Evolutionary conservation across 257 asterid genomes (phyloP), one percentile per base, ranked within the genome.

Genomic region (Echium plantagineum): DNA sequence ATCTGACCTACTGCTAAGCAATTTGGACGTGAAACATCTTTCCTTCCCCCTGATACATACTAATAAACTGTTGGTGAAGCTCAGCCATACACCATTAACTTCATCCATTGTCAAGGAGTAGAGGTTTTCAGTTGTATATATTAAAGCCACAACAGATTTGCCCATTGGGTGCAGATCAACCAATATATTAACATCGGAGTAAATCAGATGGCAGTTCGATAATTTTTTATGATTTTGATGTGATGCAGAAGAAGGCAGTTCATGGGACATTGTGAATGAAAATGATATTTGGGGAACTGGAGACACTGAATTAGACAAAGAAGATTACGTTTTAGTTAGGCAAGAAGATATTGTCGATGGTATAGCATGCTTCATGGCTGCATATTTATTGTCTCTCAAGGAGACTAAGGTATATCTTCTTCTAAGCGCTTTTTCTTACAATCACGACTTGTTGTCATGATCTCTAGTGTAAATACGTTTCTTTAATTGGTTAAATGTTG

Each of bases 291-390:
- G 98, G 98, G 98, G 86, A 77, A 81, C 77, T 67, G 97, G 74
- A 71, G 66, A 76, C 64, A 70, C 57, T 54, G 89, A 81, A 53
- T 69, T 76, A 30, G 89, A 81, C 32, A 71, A 81, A 48, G 99
- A 89, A 48, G 99, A 89, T 68, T 93, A 76, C 65, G 96, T 93
- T 62, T 69, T 93, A 72, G 97, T 93, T 67, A 87, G 89, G 79
- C 89, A 89, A 74, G 99, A 93, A 75, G 99, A 93, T 73, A 93
- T 93, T 71, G 77, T 85, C 78, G 99, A 93, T 66, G 96, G 99
- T 64, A 84, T 93, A 63, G 97, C 99, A 19, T 77, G 96, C 71
- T 93, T 89, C 85, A 93, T 93, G 99, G 97, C 99, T 70, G 94
- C 93, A 52, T 93, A 86, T 71, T 72, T 93, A 15, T 59, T 85